phyloP scores from a whole-genome alignment of 2,329 filamentous ascomycete genomes.

The Sclerotiophoma versabilis region DNA sequence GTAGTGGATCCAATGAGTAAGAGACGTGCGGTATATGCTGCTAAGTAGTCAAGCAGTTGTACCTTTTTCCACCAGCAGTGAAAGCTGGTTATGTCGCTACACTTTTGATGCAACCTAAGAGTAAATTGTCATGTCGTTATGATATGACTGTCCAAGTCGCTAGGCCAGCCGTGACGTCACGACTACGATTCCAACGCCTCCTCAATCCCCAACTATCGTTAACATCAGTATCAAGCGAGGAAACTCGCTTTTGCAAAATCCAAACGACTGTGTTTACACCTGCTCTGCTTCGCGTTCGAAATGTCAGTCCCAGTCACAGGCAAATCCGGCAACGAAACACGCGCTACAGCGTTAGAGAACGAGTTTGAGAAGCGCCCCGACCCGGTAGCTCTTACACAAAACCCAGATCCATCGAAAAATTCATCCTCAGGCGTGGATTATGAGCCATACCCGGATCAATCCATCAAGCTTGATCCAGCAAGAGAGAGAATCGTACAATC shows the following conservation, averaged over 20 bases:
- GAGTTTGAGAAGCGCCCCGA: slow-evolving; percentile 32
- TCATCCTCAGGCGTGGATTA: slow-evolving; percentile 40
- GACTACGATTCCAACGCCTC: neutral
- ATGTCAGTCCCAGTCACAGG: slow-evolving; percentile 13
- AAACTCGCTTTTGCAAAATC: too few species aligned
- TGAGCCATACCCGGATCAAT: slow-evolving; percentile 35
- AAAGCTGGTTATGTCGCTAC: too few species aligned
- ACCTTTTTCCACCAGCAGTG: too few species aligned
- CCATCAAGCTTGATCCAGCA: slow-evolving; percentile 24
- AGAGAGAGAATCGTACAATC: slow-evolving; percentile 52
- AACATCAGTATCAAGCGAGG: too few species aligned
- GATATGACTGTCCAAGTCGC: too few species aligned
- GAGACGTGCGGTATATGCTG: too few species aligned
- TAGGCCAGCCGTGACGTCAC: neutral
- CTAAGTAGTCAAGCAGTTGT: too few species aligned
- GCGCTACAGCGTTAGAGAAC: slow-evolving; percentile 17
- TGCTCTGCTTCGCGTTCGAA: slow-evolving; percentile 4
- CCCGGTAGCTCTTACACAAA: slow-evolving; percentile 39
- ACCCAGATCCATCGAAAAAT: slow-evolving; percentile 36
- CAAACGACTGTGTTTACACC: too few species aligned
- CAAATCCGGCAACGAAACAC: slow-evolving; percentile 20
- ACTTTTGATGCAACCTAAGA: too few species aligned
- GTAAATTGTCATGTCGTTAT: too few species aligned
- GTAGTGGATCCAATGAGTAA: too few species aligned
- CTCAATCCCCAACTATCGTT: too few species aligned